Evolutionary conservation across 192 early-diverging fungal genomes (phyloP).

Genomic region (Glomus cerebriforme): DNA sequence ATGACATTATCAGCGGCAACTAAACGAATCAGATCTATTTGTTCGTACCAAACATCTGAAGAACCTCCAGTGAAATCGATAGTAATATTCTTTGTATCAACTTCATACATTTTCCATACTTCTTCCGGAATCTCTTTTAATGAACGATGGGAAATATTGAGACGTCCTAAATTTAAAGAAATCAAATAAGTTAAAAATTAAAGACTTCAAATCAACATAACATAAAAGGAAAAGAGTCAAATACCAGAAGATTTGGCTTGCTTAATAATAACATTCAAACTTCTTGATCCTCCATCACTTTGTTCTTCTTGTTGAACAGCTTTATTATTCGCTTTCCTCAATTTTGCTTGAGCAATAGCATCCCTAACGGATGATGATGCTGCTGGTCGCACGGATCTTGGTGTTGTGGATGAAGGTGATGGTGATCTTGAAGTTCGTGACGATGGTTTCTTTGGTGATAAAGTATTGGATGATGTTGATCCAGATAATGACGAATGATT

Average conservation of each 20-base stretch:
- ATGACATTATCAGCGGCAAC: constrained; percentile 56
- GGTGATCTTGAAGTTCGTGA: constrained; percentile 16
- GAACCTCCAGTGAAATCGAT: constrained; percentile 45
- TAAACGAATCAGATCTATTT: constrained; percentile 52
- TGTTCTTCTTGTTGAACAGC: background rate
- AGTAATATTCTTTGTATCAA: constrained; percentile 49
- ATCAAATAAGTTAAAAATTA: background rate
- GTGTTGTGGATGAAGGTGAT: background rate
- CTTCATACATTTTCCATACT: constrained; percentile 62
- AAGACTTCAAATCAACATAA: background rate
- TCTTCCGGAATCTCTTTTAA: constrained; percentile 50
- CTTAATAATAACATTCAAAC: constrained; percentile 30
- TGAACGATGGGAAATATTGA: constrained; percentile 53
- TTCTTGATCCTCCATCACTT: constrained; percentile 1
- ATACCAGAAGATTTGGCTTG: constrained; percentile 33
- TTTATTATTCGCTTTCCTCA: constrained; percentile 6
- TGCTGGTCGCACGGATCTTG: background rate
- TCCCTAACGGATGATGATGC: constrained; percentile 17
- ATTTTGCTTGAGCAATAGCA: constrained; percentile 26
- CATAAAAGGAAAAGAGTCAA: background rate
- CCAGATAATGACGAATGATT: too few relatives aligned
- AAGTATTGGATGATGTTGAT: background rate
- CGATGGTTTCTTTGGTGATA: background rate
- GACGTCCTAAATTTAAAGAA: constrained; percentile 38
- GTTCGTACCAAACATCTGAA: constrained; percentile 51